A percentile compares a stretch with the other conserved stretches of the same genome.
These are phyloP conservation scores for Papiliotrema nemorosa DNA, from an alignment of 1,284 basidiomycete species.

Conservation along the genomic window DNA sequence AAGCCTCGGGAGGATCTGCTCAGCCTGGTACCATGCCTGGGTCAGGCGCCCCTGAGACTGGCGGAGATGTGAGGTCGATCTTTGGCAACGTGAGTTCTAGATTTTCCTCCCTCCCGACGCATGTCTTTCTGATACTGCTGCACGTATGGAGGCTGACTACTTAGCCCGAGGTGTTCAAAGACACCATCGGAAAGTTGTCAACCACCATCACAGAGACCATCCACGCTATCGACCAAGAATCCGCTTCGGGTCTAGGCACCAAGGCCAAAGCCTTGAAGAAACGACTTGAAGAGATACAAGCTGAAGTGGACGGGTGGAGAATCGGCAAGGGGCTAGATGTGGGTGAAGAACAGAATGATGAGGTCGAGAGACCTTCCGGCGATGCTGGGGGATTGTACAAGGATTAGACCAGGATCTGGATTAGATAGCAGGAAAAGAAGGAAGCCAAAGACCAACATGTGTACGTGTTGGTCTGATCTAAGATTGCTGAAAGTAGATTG, in stretches of 20 bases:
- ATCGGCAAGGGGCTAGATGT: slow-evolving; percentile 19
- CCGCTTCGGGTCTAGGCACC: slow-evolving; percentile 28
- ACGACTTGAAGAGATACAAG: slow-evolving; percentile 31
- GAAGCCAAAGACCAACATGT: too few species aligned
- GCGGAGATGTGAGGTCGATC: slow-evolving; percentile 28
- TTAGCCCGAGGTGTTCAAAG: slow-evolving; percentile 36
- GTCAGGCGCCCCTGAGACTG: slow-evolving; percentile 28
- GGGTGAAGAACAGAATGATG: slow-evolving; percentile 15
- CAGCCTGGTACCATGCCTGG: slow-evolving; percentile 31
- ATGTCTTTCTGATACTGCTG: neutral
- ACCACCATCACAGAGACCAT: slow-evolving; percentile 34
- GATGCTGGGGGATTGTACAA: slow-evolving; percentile 13
- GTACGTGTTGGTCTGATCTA: too few species aligned
- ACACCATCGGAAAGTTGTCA: slow-evolving; percentile 35
- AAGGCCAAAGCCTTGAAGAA: slow-evolving; percentile 31
- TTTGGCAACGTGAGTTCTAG: slow-evolving; percentile 34
- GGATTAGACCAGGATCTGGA: too few species aligned
- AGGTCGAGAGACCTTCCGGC: slow-evolving; percentile 17
- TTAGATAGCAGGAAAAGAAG: too few species aligned
- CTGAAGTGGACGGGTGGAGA: slow-evolving; percentile 34
- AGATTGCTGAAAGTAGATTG: too few species aligned
- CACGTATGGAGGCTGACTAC: neutral
- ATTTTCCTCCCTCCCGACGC: neutral
- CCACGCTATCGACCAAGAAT: slow-evolving; percentile 36
- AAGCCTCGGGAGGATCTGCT: slow-evolving; percentile 19